Percentiles rank a stretch among this genome's conserved stretches.
phyloP scores from a whole-genome alignment of 495 filamentous ascomycete genomes.

The Neurospora africana region DNA sequence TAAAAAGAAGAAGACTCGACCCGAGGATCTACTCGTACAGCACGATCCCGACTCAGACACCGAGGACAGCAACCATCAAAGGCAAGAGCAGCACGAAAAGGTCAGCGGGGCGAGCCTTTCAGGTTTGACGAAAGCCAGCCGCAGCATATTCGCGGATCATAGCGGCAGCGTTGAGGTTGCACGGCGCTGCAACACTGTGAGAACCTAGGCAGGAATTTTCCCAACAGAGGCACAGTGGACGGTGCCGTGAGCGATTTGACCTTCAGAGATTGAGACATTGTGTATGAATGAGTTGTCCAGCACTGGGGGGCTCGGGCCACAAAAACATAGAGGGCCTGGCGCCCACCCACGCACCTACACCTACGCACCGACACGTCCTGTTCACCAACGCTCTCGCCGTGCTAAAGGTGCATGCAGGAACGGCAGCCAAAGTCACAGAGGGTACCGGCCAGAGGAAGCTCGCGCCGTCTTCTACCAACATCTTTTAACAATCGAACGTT shows the following conservation, averaged over 20 bases:
- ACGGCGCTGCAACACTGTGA: constrained; percentile 24
- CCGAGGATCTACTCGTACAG: constrained; percentile 14
- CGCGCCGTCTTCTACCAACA: not conserved
- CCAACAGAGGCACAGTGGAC: constrained; percentile 1
- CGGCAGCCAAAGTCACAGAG: not conserved
- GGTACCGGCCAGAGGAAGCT: not conserved
- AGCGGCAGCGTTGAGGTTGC: constrained; percentile 24
- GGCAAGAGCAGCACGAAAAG: constrained; percentile 7
- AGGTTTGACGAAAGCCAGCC: constrained; percentile 4
- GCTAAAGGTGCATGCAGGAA: not conserved
- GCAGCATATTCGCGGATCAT: constrained; percentile 11
- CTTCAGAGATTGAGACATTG: constrained; percentile 13
- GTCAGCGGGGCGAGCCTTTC: not conserved
- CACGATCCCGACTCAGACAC: constrained; percentile 13
- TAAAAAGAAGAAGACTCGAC: constrained; percentile 1
- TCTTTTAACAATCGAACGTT: not conserved
- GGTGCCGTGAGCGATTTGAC: constrained; percentile 6
- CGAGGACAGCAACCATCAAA: constrained; percentile 3
- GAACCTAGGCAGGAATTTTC: constrained; percentile 12
- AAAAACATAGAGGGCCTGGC: not conserved
- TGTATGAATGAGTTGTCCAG: constrained; percentile 2
- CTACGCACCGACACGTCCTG: not conserved
- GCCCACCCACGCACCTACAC: not conserved
- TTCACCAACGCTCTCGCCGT: not conserved
- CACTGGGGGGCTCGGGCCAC: constrained; percentile 1